phyloP scores from a whole-genome alignment of 164 flowering plant genomes.

The Piper betle region DNA sequence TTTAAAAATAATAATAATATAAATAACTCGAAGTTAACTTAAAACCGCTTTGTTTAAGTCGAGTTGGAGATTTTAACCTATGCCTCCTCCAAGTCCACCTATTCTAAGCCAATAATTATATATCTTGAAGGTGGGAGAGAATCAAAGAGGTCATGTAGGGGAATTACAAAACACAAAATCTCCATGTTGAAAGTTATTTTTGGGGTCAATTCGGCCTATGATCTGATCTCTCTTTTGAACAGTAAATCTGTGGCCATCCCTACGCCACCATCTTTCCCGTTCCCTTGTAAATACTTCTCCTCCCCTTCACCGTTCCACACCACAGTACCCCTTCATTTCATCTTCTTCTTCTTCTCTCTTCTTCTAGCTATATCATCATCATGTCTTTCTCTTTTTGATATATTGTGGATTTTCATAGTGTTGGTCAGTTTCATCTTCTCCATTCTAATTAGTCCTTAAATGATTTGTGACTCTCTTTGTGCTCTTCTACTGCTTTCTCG shows the following conservation, averaged over 20 bases:
- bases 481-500: constrained; percentile 38
- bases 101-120: too few species aligned
- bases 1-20: too few species aligned
- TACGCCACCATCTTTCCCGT: not conserved
- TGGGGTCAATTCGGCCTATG: constrained; percentile 7
- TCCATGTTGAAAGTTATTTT: constrained; percentile 6
- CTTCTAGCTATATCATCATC: not conserved
- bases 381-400: not conserved
- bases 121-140: not conserved
- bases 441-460: not conserved
- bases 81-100: too few species aligned
- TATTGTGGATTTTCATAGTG: not conserved
- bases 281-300: not conserved
- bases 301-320: not conserved
- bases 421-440: not conserved
- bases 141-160: not conserved
- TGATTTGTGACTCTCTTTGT: constrained; percentile 18
- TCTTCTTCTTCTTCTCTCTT: too few species aligned
- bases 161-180: not conserved
- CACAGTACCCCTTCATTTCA: not conserved
- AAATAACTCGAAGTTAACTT: too few species aligned
- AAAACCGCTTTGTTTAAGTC: too few species aligned
- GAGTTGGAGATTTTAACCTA: too few species aligned
- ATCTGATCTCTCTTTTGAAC: too few species aligned
- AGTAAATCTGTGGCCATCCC: too few species aligned